These are phyloP conservation scores for Globisporangium cederbergense DNA, from an alignment of 352 stramenopile genomes.

Conservation along the genomic window DNA sequence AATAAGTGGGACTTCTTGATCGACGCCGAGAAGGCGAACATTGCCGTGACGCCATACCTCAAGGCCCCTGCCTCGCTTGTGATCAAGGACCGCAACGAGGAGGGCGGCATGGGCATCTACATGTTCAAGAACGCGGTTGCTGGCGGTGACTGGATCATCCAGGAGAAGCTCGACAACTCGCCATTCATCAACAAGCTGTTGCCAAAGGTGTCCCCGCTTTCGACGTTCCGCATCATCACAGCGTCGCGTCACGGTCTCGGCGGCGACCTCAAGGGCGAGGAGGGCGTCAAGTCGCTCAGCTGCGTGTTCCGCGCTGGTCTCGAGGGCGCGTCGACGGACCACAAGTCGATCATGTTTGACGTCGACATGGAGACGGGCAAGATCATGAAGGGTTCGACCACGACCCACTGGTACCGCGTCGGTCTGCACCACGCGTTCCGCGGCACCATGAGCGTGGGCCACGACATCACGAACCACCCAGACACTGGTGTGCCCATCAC, in stretches of 20 bases:
- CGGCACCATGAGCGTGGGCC: constrained; percentile 75
- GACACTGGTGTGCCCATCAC: constrained; percentile 87
- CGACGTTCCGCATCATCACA: constrained; percentile 98
- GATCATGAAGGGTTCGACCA: constrained; percentile 94
- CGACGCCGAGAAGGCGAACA: constrained; percentile 84
- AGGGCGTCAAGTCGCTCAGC: constrained; percentile 76
- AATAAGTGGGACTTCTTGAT: constrained; percentile 99
- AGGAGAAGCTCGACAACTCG: constrained; percentile 94
- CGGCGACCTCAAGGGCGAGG: constrained; percentile 40
- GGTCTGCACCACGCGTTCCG: constrained; percentile 70
- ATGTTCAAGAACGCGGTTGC: constrained; percentile 97
- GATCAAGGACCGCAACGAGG: constrained; percentile 97
- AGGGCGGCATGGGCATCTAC: constrained; percentile 96
- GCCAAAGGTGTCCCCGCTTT: constrained; percentile 92
- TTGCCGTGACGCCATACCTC: constrained; percentile 94
- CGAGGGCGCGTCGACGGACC: constrained; percentile 89
- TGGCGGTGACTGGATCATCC: constrained; percentile 96
- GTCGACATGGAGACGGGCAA: constrained; percentile 93
- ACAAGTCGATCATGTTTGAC: constrained; percentile 98
- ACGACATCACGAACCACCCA: constrained; percentile 88
- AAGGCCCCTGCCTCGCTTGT: constrained; percentile 89
- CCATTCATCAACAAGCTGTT: constrained; percentile 91
- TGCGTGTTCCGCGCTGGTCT: constrained; percentile 77
- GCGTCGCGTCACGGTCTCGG: constrained; percentile 77
- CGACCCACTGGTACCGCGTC: constrained; percentile 95